phyloP scores from a whole-genome alignment of 805 yeast genomes.

The Saccharomycopsis selenospora region DNA sequence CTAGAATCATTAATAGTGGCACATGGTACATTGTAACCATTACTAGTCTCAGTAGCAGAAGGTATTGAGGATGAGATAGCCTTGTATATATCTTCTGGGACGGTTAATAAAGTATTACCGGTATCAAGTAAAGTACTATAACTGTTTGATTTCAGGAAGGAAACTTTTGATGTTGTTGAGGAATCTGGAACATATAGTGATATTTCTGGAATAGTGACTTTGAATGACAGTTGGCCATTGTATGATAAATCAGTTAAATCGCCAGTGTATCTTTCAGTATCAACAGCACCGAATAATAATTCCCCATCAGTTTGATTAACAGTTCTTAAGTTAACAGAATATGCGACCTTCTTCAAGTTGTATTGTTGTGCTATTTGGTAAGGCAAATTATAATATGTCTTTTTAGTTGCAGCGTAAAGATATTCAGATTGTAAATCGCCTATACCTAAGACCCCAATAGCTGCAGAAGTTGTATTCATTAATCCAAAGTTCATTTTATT shows the following conservation, averaged over 20 bases:
- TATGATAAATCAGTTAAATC: constrained; percentile 41
- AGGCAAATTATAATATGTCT: constrained; percentile 60
- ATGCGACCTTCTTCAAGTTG: constrained; percentile 44
- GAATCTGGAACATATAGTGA: background rate
- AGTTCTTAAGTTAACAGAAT: constrained; percentile 53
- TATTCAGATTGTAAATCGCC: constrained; percentile 31
- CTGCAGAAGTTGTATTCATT: constrained; percentile 55
- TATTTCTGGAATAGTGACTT: constrained; percentile 29
- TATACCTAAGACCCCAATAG: constrained; percentile 67
- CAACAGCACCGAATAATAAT: constrained; percentile 67
- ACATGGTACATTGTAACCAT: background rate
- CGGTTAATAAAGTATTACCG: constrained; percentile 37
- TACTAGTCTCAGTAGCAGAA: background rate
- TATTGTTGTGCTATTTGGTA: constrained; percentile 51
- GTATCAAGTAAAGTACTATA: constrained; percentile 37
- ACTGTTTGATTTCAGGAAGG: constrained; percentile 17
- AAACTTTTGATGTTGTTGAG: constrained; percentile 20
- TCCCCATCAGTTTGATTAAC: constrained; percentile 36
- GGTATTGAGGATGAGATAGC: background rate
- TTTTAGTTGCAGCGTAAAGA: constrained; percentile 22
- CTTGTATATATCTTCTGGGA: constrained; percentile 32
- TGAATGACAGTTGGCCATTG: constrained; percentile 22
- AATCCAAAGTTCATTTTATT: constrained; percentile 61
- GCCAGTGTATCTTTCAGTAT: constrained; percentile 53
- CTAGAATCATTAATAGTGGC: background rate